These are phyloP conservation scores for Papiliotrema terrestris DNA, from an alignment of 1,284 basidiomycete species.

Conservation along the genomic window DNA sequence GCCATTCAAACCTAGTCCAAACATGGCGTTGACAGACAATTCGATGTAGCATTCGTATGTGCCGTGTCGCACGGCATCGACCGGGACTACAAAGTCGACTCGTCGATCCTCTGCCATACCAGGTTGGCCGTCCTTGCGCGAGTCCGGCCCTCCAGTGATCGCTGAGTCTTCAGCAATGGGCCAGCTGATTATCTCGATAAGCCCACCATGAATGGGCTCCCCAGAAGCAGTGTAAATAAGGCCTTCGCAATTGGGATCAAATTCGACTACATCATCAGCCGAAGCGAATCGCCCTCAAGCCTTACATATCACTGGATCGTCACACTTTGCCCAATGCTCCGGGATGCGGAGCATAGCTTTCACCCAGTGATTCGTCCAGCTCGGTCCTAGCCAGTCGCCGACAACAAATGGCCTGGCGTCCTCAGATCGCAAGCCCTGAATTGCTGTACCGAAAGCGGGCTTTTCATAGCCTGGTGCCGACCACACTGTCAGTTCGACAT, in stretches of 20 bases:
- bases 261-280: neutral
- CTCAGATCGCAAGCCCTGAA: neutral
- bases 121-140: neutral
- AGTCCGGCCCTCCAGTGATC: slow-evolving; percentile 7
- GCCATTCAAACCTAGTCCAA: slow-evolving; percentile 53
- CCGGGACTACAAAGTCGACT: slow-evolving; percentile 83
- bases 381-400: slow-evolving; percentile 13
- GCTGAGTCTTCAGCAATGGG: slow-evolving; percentile 9
- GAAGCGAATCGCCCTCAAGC: too few species aligned
- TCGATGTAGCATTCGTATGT: slow-evolving; percentile 73
- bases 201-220: neutral
- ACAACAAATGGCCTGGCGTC: slow-evolving; percentile 4
- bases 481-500: slow-evolving; percentile 54
- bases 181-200: neutral
- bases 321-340: slow-evolving; percentile 57
- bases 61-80: slow-evolving; percentile 59
- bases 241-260: slow-evolving; percentile 6
- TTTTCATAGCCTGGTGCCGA: slow-evolving; percentile 71
- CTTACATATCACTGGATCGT: neutral
- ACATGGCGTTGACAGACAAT: slow-evolving; percentile 79
- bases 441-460: slow-evolving; percentile 71
- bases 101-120: slow-evolving; percentile 58
- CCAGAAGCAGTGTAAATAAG: neutral
- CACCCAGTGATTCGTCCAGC: slow-evolving; percentile 78
- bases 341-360: slow-evolving; percentile 60